These are phyloP conservation scores for Elsinoe arachidis DNA, from an alignment of 2,329 filamentous ascomycete species.

Conservation along the genomic window DNA sequence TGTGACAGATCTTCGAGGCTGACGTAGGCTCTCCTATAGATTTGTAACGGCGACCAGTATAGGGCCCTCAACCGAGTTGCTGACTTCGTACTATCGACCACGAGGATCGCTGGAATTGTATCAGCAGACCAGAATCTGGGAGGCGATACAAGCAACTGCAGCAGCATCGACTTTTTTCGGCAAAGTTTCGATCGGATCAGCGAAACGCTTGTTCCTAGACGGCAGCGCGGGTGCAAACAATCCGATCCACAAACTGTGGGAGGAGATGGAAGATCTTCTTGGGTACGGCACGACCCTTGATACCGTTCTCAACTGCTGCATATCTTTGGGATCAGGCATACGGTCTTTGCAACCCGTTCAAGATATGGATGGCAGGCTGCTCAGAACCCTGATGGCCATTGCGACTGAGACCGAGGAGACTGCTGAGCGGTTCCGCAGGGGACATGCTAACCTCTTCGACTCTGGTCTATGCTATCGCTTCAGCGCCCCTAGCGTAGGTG, in stretches of 20 bases:
- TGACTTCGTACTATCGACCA: conserved; percentile 23
- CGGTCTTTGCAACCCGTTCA: background rate
- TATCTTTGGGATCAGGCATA: conserved; percentile 12
- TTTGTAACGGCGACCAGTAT: background rate
- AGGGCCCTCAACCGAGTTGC: background rate
- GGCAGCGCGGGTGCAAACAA: conserved; percentile 40
- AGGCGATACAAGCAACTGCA: conserved; percentile 25
- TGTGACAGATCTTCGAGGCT: no score
- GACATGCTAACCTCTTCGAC: background rate
- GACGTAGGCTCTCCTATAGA: no score
- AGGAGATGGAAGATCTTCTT: conserved; percentile 25
- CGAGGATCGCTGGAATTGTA: conserved; percentile 21
- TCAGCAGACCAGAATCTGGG: conserved; percentile 18
- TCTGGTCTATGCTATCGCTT: conserved; percentile 6
- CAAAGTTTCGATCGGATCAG: conserved; percentile 30
- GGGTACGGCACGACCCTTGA: background rate
- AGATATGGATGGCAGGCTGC: background rate
- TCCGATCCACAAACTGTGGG: conserved; percentile 35
- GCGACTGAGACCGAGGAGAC: conserved; percentile 11
- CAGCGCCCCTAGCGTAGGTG: conserved; percentile 9
- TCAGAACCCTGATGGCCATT: background rate
- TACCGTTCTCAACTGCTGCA: background rate
- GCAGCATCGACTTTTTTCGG: conserved; percentile 27
- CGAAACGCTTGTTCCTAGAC: conserved; percentile 32
- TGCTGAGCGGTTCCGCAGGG: conserved; percentile 2